These are phyloP conservation scores for Halenospora varia DNA, from an alignment of 495 filamentous ascomycete genomes.

Conservation along the genomic window DNA sequence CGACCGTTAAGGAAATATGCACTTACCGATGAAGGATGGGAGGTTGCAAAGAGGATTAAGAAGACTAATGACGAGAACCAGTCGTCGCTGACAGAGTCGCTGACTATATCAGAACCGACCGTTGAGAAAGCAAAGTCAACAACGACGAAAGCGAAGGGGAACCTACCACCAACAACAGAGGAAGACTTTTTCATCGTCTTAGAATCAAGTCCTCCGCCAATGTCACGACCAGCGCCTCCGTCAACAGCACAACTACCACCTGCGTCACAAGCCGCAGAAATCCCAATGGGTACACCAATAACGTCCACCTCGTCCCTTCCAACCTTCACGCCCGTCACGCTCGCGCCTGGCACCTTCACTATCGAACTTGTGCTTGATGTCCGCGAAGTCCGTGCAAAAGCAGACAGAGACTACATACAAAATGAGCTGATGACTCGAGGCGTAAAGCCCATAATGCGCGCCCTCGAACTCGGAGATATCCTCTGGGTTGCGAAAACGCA, in stretches of 20 bases:
- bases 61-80: constrained; percentile 32
- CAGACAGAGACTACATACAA: constrained; percentile 75
- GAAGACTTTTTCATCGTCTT: constrained; percentile 3
- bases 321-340: constrained; percentile 52
- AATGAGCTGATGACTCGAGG: constrained; percentile 66
- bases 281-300: constrained; percentile 35
- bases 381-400: constrained; percentile 73
- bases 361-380: constrained; percentile 72
- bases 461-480: constrained; percentile 70
- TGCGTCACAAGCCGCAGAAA: constrained; percentile 27
- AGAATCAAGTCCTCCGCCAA: not conserved
- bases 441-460: constrained; percentile 58
- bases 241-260: constrained; percentile 10
- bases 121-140: too few species aligned
- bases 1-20: constrained; percentile 64
- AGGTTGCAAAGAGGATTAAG: constrained; percentile 66
- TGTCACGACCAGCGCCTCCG: too few species aligned
- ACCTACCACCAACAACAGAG: too few species aligned
- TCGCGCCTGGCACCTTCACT: constrained; percentile 63
- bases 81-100: too few species aligned
- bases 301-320: constrained; percentile 37
- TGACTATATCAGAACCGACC: too few species aligned
- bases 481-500: constrained; percentile 78
- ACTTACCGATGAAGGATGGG: constrained; percentile 76
- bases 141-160: too few species aligned